phyloP scores from a whole-genome alignment of 129 eudicot species.

The Lactuca sativa region DNA sequence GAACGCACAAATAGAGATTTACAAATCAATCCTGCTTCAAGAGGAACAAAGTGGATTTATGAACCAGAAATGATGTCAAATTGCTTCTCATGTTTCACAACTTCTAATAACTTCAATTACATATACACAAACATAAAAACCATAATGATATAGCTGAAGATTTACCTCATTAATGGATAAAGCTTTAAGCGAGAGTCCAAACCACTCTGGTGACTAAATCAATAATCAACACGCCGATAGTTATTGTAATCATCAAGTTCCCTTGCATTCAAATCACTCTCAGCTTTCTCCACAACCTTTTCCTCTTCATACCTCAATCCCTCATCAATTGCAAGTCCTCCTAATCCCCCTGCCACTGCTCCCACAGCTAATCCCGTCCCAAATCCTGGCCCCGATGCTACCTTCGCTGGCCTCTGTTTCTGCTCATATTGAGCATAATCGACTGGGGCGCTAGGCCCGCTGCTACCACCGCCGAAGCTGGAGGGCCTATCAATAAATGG shows the following conservation, averaged over 20 bases:
- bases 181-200: background rate
- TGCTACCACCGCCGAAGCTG: conserved; percentile 41
- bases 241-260: conserved; percentile 53
- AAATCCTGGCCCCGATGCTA: conserved; percentile 30
- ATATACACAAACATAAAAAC: conserved; percentile 34
- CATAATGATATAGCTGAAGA: conserved; percentile 20
- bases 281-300: conserved; percentile 53
- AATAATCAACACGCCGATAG: conserved; percentile 56
- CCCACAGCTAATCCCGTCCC: conserved; percentile 63
- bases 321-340: conserved; percentile 72
- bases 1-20: background rate
- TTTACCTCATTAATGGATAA: conserved; percentile 20
- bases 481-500: conserved; percentile 46
- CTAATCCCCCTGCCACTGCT: conserved; percentile 67
- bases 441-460: conserved; percentile 80
- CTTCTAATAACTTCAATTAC: conserved; percentile 32
- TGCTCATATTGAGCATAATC: conserved; percentile 65
- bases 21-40: conserved; percentile 10
- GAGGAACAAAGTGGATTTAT: conserved; percentile 8
- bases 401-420: conserved; percentile 39
- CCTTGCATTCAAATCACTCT: conserved; percentile 50
- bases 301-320: conserved; percentile 67
- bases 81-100: conserved; percentile 21
- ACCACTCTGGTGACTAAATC: conserved; percentile 22
- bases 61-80: conserved; percentile 27